These are phyloP conservation scores for Calonectria multiphialidica DNA, from an alignment of 2,329 filamentous ascomycete species.

Conservation along the genomic window DNA sequence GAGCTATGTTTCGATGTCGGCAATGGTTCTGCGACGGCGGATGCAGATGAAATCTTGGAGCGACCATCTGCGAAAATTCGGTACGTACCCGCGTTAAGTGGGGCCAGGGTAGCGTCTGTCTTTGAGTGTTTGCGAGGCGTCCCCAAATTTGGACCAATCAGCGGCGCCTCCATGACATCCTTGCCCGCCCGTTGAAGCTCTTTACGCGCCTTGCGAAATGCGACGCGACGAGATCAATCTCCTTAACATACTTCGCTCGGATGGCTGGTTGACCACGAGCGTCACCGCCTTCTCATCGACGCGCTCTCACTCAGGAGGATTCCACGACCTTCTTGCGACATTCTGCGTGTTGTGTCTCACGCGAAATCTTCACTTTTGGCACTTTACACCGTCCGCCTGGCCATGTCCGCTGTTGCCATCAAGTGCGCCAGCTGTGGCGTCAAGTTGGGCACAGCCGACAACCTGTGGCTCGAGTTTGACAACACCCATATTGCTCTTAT, in stretches of 20 bases:
- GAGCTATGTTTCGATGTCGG: background rate
- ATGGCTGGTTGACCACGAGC: conserved; percentile 6
- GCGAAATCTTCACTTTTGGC: background rate
- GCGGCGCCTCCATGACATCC: background rate
- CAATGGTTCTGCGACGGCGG: conserved; percentile 22
- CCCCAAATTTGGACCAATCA: conserved; percentile 6
- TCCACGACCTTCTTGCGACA: background rate
- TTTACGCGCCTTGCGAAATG: conserved; percentile 26
- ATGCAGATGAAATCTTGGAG: conserved; percentile 22
- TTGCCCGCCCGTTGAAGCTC: conserved; percentile 11
- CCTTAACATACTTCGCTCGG: conserved; percentile 6
- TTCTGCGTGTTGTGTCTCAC: background rate
- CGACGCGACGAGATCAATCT: conserved; percentile 23
- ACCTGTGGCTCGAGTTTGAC: conserved; percentile 56
- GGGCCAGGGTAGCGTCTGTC: background rate
- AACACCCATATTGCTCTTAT: conserved; percentile 55
- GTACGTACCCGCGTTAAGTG: conserved; percentile 31
- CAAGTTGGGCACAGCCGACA: conserved; percentile 47
- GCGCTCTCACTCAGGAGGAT: background rate
- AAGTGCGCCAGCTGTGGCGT: conserved; percentile 50
- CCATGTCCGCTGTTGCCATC: conserved; percentile 52
- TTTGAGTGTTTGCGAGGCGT: background rate
- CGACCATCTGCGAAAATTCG: conserved; percentile 17
- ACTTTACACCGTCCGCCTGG: background rate
- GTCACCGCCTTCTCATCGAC: conserved; percentile 5